Evolutionary conservation across 2,329 filamentous ascomycete species (phyloP), one percentile per base, ranked within the genome.

Genomic region (Diplodia mutila): DNA sequence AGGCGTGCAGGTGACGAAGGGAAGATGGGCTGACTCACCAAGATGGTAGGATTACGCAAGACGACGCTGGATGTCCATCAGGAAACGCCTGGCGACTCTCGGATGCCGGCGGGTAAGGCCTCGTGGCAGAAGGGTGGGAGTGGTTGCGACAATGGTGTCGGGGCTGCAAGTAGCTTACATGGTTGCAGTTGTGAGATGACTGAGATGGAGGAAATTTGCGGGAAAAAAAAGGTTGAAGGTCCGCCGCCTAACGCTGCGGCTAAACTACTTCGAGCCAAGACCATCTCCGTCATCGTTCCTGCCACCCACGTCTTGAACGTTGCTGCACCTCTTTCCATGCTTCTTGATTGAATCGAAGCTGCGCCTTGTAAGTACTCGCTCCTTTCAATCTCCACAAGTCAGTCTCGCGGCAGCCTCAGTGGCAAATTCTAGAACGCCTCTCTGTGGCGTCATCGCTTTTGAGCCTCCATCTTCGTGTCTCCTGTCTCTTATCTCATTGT

Each of bases 21-120:
- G 52, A 55, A 55, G 42, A 18, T 4, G n/a, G 49, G 46, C 27
- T 61, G 8, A 69, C 68, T 66, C 52, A 68, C 68, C 54, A 21
- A 32, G 27, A 42, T 23, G 46, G 42, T 46, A 7, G 5, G 42
- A 14, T 51, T 63, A 63, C 59, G 59, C 42, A 25, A 16, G 18
- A 18, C 5, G 59, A 5, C 42, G n/a, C 42, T 27, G 46, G 18
- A n/a, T 51, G 29, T 63, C 59, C 59, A 63, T 63, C 14, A 16
- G 29, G 42, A 46, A 27, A 11, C 8, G 12, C 11, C 46, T 11
- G 46, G 29, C n/a, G 59, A 48, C 25, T 51, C 7, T 21, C n/a
- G 21, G n/a, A 25, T 37, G 27, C 5, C 25, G 18, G 29, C 42
- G 59, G 42, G 11, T 51, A 48, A 9, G 37, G 59, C 59, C 59